These are phyloP conservation scores for Berberis thunbergii DNA, from an alignment of 164 flowering plant species.

Conservation along the genomic window DNA sequence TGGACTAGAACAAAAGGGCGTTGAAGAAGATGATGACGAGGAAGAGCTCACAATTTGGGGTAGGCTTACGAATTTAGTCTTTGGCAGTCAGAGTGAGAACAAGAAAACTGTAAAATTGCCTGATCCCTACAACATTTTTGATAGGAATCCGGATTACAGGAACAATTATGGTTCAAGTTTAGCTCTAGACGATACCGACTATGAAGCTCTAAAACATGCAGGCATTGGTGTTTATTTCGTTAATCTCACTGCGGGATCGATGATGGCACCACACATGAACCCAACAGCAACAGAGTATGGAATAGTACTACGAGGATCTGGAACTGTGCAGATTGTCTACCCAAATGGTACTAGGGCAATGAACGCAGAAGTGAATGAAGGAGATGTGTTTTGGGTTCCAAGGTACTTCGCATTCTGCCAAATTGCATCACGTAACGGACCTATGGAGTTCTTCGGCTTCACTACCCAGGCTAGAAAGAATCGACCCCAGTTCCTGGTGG, in stretches of 20 bases:
- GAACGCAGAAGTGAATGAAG: slow-evolving; percentile 49
- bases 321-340: slow-evolving; percentile 57
- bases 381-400: slow-evolving; percentile 78
- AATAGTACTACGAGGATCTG: slow-evolving; percentile 55
- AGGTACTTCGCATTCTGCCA: slow-evolving; percentile 91
- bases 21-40: slow-evolving; percentile 9
- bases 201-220: slow-evolving; percentile 43
- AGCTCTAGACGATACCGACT: slow-evolving; percentile 53
- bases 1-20: slow-evolving; percentile 1
- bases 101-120: slow-evolving; percentile 16
- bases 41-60: slow-evolving; percentile 39
- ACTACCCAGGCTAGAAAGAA: slow-evolving; percentile 68
- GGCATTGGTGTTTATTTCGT: slow-evolving; percentile 65
- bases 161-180: slow-evolving; percentile 85
- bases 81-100: slow-evolving; percentile 13
- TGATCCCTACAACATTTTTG: slow-evolving; percentile 58
- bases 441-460: slow-evolving; percentile 90
- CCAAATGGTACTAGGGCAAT: slow-evolving; percentile 78
- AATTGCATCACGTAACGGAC: slow-evolving; percentile 61
- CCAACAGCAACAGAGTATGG: slow-evolving; percentile 88
- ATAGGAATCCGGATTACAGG: slow-evolving; percentile 46
- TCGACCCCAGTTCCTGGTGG: slow-evolving; percentile 77
- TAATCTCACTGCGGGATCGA: slow-evolving; percentile 88
- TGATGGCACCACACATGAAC: slow-evolving; percentile 96
- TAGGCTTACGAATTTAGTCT: slow-evolving; percentile 38